phyloP scores from a whole-genome alignment of 768 basidiomycete genomes.

The Mycena albidolilacea region DNA sequence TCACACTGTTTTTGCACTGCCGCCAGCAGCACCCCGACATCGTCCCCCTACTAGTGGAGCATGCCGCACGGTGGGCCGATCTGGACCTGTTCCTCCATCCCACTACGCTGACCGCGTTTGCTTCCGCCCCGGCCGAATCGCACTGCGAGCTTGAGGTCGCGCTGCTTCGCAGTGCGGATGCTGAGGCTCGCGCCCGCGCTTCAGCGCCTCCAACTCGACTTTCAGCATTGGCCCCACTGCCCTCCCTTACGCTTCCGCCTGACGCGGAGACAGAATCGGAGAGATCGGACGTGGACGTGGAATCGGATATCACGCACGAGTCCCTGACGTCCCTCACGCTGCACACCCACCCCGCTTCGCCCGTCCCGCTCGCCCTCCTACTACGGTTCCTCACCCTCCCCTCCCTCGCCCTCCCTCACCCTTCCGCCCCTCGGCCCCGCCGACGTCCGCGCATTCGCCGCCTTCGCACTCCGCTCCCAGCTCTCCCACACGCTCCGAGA shows the following conservation, averaged over 20 bases:
- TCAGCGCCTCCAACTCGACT: too few relatives aligned
- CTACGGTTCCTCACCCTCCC: neutral
- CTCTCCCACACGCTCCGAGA: neutral
- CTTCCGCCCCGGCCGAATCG: neutral
- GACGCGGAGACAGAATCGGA: too few relatives aligned
- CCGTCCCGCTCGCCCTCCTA: neutral
- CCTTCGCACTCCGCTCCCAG: slow-evolving; percentile 1
- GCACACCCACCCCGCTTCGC: slow-evolving; percentile 5
- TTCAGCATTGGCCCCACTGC: neutral
- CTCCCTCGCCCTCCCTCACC: neutral
- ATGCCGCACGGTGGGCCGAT: slow-evolving; percentile 7
- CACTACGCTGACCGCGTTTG: slow-evolving; percentile 8
- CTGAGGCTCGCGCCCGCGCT: too few relatives aligned
- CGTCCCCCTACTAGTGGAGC: neutral
- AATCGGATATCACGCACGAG: neutral
- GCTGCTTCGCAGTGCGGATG: slow-evolving; percentile 2
- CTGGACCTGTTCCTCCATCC: slow-evolving; percentile 21
- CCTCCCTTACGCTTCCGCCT: slow-evolving; percentile 4
- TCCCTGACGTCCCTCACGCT: neutral
- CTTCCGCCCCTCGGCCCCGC: neutral
- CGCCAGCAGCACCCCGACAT: neutral
- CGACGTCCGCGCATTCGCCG: neutral
- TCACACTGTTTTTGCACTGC: slow-evolving; percentile 12
- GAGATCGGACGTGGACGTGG: neutral
- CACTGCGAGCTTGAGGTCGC: slow-evolving; percentile 6